Base-by-base conservation (phyloP, 306 rosid genomes). In the Quercus glauca region DNA sequence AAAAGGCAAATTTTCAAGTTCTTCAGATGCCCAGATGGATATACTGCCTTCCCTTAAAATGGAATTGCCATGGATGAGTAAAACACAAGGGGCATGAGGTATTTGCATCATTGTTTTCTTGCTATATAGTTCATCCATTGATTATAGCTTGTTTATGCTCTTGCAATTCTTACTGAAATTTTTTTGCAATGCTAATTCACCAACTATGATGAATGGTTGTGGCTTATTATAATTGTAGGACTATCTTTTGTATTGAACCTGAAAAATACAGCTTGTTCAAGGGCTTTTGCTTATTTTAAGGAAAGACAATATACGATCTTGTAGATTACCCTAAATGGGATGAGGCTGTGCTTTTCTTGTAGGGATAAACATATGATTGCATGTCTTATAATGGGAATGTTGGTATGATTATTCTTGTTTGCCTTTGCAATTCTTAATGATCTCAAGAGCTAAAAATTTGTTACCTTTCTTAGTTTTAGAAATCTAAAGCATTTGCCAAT, bases 41-140 rank as follows among this genome's bases (percentile, higher is more conserved):
- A 83, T 91, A 89, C 91, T 92, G 83, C 84, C 92, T 76, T 91
- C 88, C 83, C 91, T 91, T 53, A 83, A 85, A 33, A 65, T 51
- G 35, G 97, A 93, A 14, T 86, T 91, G 83, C 92, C 92, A 35
- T 83, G 96, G 92, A 91, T 84, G 97, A 83, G 82, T 79, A 80
- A 81, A 81, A 72, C 85, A 78, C 82, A 83, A 88, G 88, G 82
- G 75, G 78, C 85, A 37, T 86, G 85, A 92, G 89, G 90, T 84
- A 86, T 85, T 74, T 81, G 56, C 79, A 84, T n/a, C 31, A 59
- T 83, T 70, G 77, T 73, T 71, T 76, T 81, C 57, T 25, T 81
- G 73, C 61, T 80, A 84, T 43, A 73, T 73, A 85, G 43, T 37
- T 55, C 58, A 78, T 80, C 85, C 76, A 76, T 79, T 80, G 73